Conservation (phyloP, 495 filamentous ascomycete species). For the Emericellopsis terricola region DNA sequence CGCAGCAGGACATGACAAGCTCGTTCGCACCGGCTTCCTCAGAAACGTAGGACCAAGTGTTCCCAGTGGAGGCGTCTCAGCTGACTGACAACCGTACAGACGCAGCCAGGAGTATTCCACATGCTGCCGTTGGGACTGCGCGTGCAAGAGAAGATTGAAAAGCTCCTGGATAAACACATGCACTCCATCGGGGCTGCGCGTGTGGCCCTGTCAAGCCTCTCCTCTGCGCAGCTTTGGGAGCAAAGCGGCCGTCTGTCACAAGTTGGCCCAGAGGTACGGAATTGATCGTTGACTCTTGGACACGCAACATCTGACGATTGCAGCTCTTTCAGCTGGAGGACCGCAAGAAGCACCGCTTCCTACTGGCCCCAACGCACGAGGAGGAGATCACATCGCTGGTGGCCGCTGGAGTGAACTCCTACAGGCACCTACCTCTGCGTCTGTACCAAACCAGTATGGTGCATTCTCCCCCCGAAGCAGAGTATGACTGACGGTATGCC, state of each 20-base stretch:
- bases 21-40: conserved; percentile 64
- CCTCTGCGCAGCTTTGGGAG: conserved; percentile 70
- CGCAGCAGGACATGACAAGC: conserved; percentile 52
- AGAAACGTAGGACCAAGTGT: conserved; percentile 45
- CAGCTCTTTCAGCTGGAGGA: conserved; percentile 71
- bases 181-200: conserved; percentile 61
- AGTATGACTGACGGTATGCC: conserved; percentile 3
- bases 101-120: conserved; percentile 83
- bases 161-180: conserved; percentile 83
- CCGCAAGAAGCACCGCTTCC: conserved; percentile 51
- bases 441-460: conserved; percentile 80
- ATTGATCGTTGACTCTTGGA: not conserved
- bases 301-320: conserved; percentile 6
- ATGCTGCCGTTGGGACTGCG: conserved; percentile 76
- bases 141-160: conserved; percentile 78
- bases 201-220: conserved; percentile 73
- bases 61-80: too few relatives aligned
- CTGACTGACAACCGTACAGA: too few relatives aligned
- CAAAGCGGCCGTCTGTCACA: conserved; percentile 25
- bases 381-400: conserved; percentile 86
- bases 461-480: not conserved
- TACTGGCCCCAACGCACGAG: conserved; percentile 88
- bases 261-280: conserved; percentile 19
- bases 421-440: conserved; percentile 70
- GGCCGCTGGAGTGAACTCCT: conserved; percentile 53